Conservation (phyloP, 1,139 yeast species). For the Candida pseudoviswanathii region DNA sequence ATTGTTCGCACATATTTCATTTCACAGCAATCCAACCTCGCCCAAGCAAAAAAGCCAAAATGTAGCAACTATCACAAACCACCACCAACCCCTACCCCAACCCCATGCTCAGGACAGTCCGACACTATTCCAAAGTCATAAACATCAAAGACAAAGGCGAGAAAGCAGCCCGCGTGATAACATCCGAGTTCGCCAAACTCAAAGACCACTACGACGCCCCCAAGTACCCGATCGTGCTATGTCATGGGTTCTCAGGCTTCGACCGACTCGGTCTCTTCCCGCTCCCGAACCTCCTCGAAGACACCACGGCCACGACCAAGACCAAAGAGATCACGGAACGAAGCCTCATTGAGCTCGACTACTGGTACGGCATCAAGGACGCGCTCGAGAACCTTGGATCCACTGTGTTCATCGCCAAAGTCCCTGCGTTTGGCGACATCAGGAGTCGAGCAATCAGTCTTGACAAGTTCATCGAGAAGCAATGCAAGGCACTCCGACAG, state of each 20-base stretch:
- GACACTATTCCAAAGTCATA: constrained; percentile 7
- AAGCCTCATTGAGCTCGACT: constrained; percentile 55
- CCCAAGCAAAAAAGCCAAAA: neutral
- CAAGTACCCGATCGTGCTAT: constrained; percentile 67
- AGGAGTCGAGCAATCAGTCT: constrained; percentile 66
- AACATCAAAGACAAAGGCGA: constrained; percentile 4
- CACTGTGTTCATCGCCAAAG: constrained; percentile 70
- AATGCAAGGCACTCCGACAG: constrained; percentile 36
- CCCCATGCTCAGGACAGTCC: constrained; percentile 3
- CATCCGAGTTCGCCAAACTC: constrained; percentile 13
- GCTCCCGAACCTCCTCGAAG: constrained; percentile 17
- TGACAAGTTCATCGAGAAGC: constrained; percentile 51
- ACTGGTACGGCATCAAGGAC: constrained; percentile 80
- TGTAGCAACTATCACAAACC: constrained; percentile 11
- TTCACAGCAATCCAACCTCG: neutral
- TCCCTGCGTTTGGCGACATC: constrained; percentile 81
- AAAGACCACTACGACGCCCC: constrained; percentile 36
- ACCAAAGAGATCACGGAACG: constrained; percentile 19
- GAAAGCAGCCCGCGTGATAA: constrained; percentile 2
- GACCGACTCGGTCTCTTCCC: constrained; percentile 61
- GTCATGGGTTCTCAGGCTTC: constrained; percentile 86
- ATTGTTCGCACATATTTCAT: neutral
- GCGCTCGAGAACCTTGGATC: constrained; percentile 65
- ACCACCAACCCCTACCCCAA: neutral
- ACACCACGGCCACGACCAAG: constrained; percentile 18